Conservation (phyloP, 2,329 filamentous ascomycete genomes). For the Ilyonectria robusta region DNA sequence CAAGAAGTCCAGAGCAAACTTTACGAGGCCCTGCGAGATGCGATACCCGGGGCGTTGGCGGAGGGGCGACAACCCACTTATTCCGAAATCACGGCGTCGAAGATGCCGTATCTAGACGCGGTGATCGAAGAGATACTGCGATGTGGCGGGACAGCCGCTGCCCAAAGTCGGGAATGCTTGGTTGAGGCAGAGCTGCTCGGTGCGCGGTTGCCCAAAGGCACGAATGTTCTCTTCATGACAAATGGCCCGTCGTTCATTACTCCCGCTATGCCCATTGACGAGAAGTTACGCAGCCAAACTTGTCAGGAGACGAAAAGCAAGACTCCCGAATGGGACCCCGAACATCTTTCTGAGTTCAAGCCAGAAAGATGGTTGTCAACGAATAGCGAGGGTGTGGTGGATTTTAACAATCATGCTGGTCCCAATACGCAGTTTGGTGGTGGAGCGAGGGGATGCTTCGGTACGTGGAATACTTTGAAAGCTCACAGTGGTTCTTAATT, state of each 20-base stretch:
- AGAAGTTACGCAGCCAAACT: slow-evolving; percentile 27
- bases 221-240: slow-evolving; percentile 45
- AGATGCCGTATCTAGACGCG: slow-evolving; percentile 55
- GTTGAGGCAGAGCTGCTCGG: slow-evolving; percentile 53
- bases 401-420: slow-evolving; percentile 34
- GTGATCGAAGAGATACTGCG: slow-evolving; percentile 56
- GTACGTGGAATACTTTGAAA: slow-evolving; percentile 3
- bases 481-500: not conserved
- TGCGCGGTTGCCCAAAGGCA: slow-evolving; percentile 52
- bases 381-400: not conserved
- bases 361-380: slow-evolving; percentile 56
- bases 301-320: slow-evolving; percentile 8
- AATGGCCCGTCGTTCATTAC: slow-evolving; percentile 46
- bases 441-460: slow-evolving; percentile 38
- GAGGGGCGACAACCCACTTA: slow-evolving; percentile 43
- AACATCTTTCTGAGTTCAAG: slow-evolving; percentile 46
- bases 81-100: slow-evolving; percentile 46
- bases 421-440: slow-evolving; percentile 38
- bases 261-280: slow-evolving; percentile 38
- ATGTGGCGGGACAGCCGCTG: slow-evolving; percentile 41
- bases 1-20: slow-evolving; percentile 47
- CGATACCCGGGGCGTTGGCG: slow-evolving; percentile 33
- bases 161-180: slow-evolving; percentile 47
- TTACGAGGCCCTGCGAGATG: slow-evolving; percentile 39
- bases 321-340: slow-evolving; percentile 41